A percentile compares a stretch with the other conserved stretches of the same genome.
These are phyloP conservation scores for Aspergillus avenaceus DNA, from an alignment of 495 filamentous ascomycete species.

Conservation along the genomic window DNA sequence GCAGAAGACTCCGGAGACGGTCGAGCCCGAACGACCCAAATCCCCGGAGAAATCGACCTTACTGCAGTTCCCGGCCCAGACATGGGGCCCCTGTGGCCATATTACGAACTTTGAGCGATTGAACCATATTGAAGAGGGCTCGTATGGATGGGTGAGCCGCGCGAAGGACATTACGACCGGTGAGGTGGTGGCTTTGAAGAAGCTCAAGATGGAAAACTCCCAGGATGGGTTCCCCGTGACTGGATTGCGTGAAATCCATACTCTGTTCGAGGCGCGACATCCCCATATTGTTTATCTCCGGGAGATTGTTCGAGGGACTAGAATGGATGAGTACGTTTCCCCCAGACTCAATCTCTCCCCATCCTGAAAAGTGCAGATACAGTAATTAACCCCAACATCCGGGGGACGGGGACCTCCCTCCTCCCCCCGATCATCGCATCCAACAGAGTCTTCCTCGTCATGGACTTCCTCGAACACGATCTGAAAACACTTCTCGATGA, in stretches of 20 bases:
- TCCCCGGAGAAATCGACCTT: slow-evolving; percentile 41
- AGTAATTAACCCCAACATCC: slow-evolving; percentile 12
- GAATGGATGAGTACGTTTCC: slow-evolving; percentile 63
- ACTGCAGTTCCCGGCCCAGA: slow-evolving; percentile 63
- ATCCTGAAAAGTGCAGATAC: slow-evolving; percentile 27
- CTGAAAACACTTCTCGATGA: slow-evolving; percentile 90
- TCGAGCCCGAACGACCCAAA: slow-evolving; percentile 17
- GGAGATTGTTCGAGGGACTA: slow-evolving; percentile 84
- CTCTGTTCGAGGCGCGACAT: slow-evolving; percentile 61
- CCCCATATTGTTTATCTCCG: slow-evolving; percentile 71
- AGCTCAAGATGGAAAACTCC: slow-evolving; percentile 83
- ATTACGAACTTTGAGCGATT: slow-evolving; percentile 87
- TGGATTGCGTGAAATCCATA: slow-evolving; percentile 83
- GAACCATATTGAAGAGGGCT: slow-evolving; percentile 96
- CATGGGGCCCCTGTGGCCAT: slow-evolving; percentile 73
- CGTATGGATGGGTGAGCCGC: slow-evolving; percentile 90
- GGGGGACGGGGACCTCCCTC: slow-evolving; percentile 1
- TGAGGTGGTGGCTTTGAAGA: slow-evolving; percentile 87
- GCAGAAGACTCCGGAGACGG: slow-evolving; percentile 11
- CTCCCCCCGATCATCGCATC: neutral
- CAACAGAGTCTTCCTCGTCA: slow-evolving; percentile 83
- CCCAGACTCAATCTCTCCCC: neutral
- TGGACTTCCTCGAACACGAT: slow-evolving; percentile 98
- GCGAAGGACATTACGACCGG: slow-evolving; percentile 77
- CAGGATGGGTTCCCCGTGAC: slow-evolving; percentile 90